Evolutionary conservation across 2,329 filamentous ascomycete genomes (phyloP).

Genomic region (Chrysoporthe austroafricana): DNA sequence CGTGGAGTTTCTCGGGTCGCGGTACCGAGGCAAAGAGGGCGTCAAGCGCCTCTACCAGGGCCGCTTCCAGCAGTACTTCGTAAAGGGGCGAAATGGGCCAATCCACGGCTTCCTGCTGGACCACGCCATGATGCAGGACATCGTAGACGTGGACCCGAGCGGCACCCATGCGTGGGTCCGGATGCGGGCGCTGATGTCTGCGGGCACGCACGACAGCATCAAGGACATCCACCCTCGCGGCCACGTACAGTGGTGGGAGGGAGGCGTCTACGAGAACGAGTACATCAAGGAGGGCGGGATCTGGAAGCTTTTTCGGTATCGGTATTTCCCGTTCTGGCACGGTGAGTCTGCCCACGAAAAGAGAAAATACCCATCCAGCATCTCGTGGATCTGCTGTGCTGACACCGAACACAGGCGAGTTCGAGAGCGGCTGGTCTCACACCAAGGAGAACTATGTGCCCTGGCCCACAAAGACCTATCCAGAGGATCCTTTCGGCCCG

Average conservation of each 20-base stretch:
- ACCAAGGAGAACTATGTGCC: conserved; percentile 58
- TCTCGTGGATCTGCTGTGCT: not conserved
- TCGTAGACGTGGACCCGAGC: conserved; percentile 52
- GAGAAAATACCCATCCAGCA: too few species aligned
- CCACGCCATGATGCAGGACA: conserved; percentile 61
- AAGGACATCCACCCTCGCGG: conserved; percentile 54
- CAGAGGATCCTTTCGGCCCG: conserved; percentile 54
- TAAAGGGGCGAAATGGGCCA: conserved; percentile 58
- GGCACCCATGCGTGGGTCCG: conserved; percentile 54
- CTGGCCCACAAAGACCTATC: conserved; percentile 51
- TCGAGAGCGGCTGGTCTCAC: conserved; percentile 57
- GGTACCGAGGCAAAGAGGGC: conserved; percentile 55
- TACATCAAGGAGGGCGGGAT: conserved; percentile 59
- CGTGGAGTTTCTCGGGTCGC: conserved; percentile 59
- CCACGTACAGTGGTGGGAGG: conserved; percentile 61
- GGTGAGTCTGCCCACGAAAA: not conserved
- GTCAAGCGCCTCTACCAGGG: conserved; percentile 56
- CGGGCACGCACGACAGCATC: conserved; percentile 56
- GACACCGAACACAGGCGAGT: conserved; percentile 39
- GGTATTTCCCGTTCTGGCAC: conserved; percentile 64
- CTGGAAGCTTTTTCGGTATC: conserved; percentile 58
- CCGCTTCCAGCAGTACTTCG: conserved; percentile 55
- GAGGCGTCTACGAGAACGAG: conserved; percentile 62
- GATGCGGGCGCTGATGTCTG: conserved; percentile 59
- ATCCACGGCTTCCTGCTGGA: conserved; percentile 60